These are phyloP conservation scores for Rhodotorula diobovata DNA, from an alignment of 768 basidiomycete genomes.

Conservation along the genomic window DNA sequence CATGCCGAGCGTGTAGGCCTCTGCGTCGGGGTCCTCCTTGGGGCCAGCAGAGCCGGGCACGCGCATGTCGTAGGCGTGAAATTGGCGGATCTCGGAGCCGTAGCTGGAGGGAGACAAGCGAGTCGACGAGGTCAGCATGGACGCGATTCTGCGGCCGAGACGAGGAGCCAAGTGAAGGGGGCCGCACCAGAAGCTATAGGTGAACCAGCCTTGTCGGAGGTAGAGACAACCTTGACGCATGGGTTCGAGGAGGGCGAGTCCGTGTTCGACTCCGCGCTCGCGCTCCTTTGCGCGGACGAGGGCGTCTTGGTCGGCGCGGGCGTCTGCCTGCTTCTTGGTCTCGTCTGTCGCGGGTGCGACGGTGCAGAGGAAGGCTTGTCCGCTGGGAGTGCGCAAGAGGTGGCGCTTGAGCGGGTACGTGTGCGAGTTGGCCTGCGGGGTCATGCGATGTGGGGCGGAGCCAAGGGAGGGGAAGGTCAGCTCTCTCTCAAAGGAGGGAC, in stretches of 20 bases:
- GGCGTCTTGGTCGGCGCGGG: constrained; percentile 11
- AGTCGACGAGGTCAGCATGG: too few species aligned
- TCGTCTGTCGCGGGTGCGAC: constrained; percentile 22
- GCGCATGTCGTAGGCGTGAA: constrained; percentile 68
- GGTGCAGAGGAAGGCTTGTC: constrained; percentile 42
- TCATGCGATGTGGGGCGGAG: constrained; percentile 6
- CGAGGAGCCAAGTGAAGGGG: background rate
- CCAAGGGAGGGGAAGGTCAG: background rate
- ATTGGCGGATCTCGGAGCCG: constrained; percentile 90
- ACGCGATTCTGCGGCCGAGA: background rate
- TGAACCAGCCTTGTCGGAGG: constrained; percentile 91
- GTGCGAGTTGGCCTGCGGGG: constrained; percentile 3
- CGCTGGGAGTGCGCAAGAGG: constrained; percentile 37
- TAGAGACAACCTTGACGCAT: constrained; percentile 47
- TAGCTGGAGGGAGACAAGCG: constrained; percentile 46
- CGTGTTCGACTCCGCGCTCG: constrained; percentile 33
- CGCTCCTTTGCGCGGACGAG: constrained; percentile 13
- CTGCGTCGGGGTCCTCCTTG: constrained; percentile 44
- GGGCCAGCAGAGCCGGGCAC: constrained; percentile 48
- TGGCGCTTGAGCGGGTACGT: constrained; percentile 18
- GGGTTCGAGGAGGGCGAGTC: constrained; percentile 39
- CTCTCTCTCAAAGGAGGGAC: background rate
- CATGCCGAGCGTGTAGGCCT: constrained; percentile 41
- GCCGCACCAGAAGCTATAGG: constrained; percentile 71
- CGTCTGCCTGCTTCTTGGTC: background rate